phyloP scores from a whole-genome alignment of 192 early-diverging fungal species.

The Coemansia sp. region DNA sequence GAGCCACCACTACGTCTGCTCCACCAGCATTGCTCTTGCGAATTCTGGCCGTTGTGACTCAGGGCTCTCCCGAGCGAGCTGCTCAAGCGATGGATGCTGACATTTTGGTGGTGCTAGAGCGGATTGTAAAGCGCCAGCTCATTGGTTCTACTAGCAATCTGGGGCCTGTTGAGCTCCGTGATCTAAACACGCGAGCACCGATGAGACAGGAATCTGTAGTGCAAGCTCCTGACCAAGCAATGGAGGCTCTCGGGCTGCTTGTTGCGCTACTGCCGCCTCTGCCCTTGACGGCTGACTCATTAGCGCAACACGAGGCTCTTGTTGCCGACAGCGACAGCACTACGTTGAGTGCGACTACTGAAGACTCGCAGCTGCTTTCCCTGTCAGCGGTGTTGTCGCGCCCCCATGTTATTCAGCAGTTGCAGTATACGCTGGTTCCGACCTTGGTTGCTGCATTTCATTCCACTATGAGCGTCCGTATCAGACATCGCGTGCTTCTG shows the following conservation, averaged over 20 bases:
- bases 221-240: slow-evolving; percentile 20
- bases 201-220: neutral
- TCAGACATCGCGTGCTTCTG: slow-evolving; percentile 66
- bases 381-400: slow-evolving; percentile 6
- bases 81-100: slow-evolving; percentile 19
- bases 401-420: slow-evolving; percentile 12
- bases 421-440: slow-evolving; percentile 58
- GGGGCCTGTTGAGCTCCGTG: neutral
- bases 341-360: neutral
- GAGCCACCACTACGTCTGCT: slow-evolving; percentile 20
- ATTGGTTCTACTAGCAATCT: neutral
- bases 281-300: neutral
- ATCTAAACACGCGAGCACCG: neutral
- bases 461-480: slow-evolving; percentile 60
- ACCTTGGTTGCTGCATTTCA: slow-evolving; percentile 69
- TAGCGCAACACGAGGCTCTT: neutral
- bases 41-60: slow-evolving; percentile 9
- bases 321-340: neutral
- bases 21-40: slow-evolving; percentile 14
- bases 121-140: slow-evolving; percentile 8
- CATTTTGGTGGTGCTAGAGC: slow-evolving; percentile 6
- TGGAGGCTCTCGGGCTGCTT: slow-evolving; percentile 31
- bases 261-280: slow-evolving; percentile 22
- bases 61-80: slow-evolving; percentile 15
- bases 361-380: neutral